phyloP scores from a whole-genome alignment of 306 rosid genomes.

The Ormosia emarginata region DNA sequence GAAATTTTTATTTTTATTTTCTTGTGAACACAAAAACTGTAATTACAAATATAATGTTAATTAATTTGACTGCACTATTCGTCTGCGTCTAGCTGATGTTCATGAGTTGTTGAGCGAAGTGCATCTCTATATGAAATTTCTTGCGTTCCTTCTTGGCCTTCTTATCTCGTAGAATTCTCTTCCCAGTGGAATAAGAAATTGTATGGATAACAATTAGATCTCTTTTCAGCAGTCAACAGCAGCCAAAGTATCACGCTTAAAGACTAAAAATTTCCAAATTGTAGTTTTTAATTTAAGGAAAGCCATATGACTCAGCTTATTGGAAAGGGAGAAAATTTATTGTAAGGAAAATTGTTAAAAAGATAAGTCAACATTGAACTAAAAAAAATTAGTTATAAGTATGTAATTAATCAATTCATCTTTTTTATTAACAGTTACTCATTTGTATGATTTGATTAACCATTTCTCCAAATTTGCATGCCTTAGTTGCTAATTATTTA shows the following conservation, averaged over 20 bases:
- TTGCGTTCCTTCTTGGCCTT: background rate
- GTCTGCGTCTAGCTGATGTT: too few species aligned
- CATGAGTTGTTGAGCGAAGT: background rate
- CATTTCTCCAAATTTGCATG: too few species aligned
- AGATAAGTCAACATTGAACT: background rate
- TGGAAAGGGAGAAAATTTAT: background rate
- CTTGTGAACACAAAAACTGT: too few species aligned
- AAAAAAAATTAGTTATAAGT: too few species aligned
- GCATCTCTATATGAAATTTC: background rate
- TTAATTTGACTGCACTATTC: too few species aligned
- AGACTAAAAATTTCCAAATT: background rate
- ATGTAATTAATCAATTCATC: too few species aligned
- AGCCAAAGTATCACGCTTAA: background rate
- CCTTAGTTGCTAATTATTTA: too few species aligned
- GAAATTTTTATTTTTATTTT: too few species aligned
- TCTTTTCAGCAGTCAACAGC: background rate
- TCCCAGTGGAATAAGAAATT: background rate
- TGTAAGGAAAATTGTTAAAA: background rate
- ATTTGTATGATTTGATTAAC: too few species aligned
- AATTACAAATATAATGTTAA: too few species aligned
- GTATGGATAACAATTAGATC: background rate
- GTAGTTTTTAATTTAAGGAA: background rate
- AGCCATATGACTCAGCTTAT: background rate
- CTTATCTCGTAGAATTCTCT: background rate
- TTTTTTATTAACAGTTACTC: too few species aligned